Evolutionary conservation across 2,329 filamentous ascomycete species (phyloP), one percentile per base, ranked within the genome.

Genomic region (Fusarium irregulare): DNA sequence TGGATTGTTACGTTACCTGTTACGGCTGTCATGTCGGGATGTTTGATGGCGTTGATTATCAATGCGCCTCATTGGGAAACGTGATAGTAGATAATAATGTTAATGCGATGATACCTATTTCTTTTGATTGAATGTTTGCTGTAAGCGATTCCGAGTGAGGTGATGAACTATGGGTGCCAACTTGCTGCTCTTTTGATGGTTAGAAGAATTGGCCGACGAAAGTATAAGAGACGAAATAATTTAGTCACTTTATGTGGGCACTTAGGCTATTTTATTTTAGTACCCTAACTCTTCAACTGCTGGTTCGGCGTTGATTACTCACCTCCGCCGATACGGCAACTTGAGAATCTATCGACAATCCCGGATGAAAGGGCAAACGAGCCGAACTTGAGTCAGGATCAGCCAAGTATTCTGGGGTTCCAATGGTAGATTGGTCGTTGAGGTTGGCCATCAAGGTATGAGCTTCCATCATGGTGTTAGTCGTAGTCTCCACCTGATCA

Each of bases 1-100:
- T 87, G 85, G 85, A 73, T 87, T 46, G 77, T 85, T 47, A 87
- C 85, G 1, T 79, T 87, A 13, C 85, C 85, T 0, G 79, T 83
- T n/a, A 83, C 85, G 30, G 85, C 79, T 7, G 72, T 84, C 6
- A 77, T 88, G 10, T 84, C 82, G 9, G 87, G 87, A 8, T 81
- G 82, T 28, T 70, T 87, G 44, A 88, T 88, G 86, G 86, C 80
- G 1, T 76, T 88, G 12, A 81, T 88, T 9, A 78, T 88, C 40
- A 87, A 88, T 65, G 84, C 86, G 16, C 86, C 86, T 5, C 77
- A 78, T 12, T 83, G 77, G 63, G 51, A 65, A 12, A 46, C 40
- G 68, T 61, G 48, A 65, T n/a, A n/a, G n/a, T n/a, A n/a, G n/a
- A n/a, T n/a, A n/a, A n/a, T n/a, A 28, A 20, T 37, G 46, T 47